Evolutionary conservation across 352 stramenopile species (phyloP).

Genomic region (Thalassiosira livingstoniorum): DNA sequence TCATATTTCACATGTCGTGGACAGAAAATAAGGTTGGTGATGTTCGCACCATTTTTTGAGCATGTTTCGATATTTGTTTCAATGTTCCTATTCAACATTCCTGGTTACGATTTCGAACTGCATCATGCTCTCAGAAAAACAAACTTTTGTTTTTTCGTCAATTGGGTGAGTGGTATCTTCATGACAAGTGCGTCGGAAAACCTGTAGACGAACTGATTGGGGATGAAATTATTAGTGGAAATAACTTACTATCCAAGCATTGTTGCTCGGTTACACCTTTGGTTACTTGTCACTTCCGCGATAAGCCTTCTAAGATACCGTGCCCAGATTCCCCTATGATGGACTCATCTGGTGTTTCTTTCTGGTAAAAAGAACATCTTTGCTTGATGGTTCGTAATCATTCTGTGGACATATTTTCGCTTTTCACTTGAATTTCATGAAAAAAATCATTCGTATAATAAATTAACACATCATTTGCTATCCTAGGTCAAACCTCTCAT

Average conservation of each 20-base stretch:
- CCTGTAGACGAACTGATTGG: slow-evolving; percentile 19
- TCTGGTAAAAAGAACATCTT: slow-evolving; percentile 25
- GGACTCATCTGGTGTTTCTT: slow-evolving; percentile 14
- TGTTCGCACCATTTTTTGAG: background rate
- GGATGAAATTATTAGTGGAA: slow-evolving; percentile 8
- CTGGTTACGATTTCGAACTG: slow-evolving; percentile 44
- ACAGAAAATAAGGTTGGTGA: slow-evolving; percentile 74
- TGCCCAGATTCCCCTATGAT: slow-evolving; percentile 43
- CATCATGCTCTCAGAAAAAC: slow-evolving; percentile 17
- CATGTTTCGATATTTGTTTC: background rate
- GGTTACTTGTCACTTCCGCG: slow-evolving; percentile 73
- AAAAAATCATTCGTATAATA: too few relatives aligned
- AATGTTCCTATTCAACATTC: background rate
- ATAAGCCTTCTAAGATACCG: slow-evolving; percentile 72
- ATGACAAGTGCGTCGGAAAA: slow-evolving; percentile 57
- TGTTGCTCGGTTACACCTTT: slow-evolving; percentile 68
- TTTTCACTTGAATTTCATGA: too few relatives aligned
- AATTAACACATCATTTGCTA: too few relatives aligned
- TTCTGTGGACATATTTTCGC: too few relatives aligned
- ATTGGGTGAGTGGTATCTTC: slow-evolving; percentile 77
- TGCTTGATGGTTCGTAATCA: too few relatives aligned
- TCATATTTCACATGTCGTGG: slow-evolving; percentile 85
- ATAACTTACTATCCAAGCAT: slow-evolving; percentile 7
- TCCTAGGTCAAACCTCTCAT: too few relatives aligned
- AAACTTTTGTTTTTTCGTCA: slow-evolving; percentile 57